Conservation (phyloP, 2,329 filamentous ascomycete species). For the Verticillium longisporum region DNA sequence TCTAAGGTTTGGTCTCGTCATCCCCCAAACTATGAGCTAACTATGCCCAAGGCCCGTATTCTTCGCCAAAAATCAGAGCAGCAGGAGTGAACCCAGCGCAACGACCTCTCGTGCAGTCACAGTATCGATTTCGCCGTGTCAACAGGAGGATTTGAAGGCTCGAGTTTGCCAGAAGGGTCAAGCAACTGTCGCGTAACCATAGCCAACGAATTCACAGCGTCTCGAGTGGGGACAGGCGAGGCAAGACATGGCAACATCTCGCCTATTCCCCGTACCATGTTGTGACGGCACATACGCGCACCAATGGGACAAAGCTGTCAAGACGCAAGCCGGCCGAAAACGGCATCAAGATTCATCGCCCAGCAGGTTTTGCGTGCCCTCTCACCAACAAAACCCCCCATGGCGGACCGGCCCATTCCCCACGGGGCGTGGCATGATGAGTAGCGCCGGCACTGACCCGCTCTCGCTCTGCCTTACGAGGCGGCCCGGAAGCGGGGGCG, state of each 20-base stretch:
- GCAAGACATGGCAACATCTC: background rate
- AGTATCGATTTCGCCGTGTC: too few relatives aligned
- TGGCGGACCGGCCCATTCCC: background rate
- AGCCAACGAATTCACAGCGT: background rate
- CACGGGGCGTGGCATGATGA: background rate
- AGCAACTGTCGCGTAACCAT: background rate
- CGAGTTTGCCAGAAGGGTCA: too few relatives aligned
- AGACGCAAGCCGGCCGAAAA: background rate
- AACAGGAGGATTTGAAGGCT: too few relatives aligned
- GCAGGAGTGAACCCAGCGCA: too few relatives aligned
- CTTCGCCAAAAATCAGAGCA: too few relatives aligned
- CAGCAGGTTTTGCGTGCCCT: background rate
- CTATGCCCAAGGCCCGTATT: too few relatives aligned
- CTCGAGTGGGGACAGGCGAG: background rate
- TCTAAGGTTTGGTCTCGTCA: background rate
- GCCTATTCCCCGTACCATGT: background rate
- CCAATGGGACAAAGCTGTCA: background rate
- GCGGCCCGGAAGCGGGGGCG: background rate
- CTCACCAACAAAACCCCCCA: background rate
- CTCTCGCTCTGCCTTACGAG: background rate
- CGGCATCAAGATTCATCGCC: background rate
- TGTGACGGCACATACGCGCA: background rate
- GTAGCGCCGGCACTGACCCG: background rate
- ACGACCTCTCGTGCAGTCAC: too few relatives aligned
- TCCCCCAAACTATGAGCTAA: too few relatives aligned